phyloP scores from a whole-genome alignment of 2,329 filamentous ascomycete species.

The Ceratocystis papillata region DNA sequence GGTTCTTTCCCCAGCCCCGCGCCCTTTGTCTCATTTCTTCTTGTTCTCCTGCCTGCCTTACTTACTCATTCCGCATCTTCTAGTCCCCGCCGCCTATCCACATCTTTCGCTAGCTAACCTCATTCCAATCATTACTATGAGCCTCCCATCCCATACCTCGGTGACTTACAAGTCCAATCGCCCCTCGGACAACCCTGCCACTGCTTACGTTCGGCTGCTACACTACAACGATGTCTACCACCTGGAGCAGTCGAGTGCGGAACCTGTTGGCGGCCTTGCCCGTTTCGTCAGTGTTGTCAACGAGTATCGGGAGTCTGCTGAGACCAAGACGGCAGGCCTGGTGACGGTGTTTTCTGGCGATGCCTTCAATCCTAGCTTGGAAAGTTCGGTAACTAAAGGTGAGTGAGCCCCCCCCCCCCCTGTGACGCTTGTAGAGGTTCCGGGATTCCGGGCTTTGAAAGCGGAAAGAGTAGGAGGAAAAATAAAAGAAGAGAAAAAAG shows the following conservation, averaged over 20 bases:
- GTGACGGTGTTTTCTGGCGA: constrained; percentile 83
- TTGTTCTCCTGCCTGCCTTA: neutral
- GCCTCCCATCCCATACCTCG: constrained; percentile 17
- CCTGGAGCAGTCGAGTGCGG: constrained; percentile 61
- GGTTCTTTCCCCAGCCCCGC: no score
- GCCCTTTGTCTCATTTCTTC: no score
- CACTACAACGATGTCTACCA: constrained; percentile 97
- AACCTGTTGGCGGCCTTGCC: constrained; percentile 71
- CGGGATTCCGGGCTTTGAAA: neutral
- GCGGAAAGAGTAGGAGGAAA: no score
- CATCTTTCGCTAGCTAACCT: neutral
- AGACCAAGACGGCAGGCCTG: constrained; percentile 50
- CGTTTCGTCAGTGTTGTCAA: constrained; percentile 71
- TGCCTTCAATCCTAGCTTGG: constrained; percentile 82
- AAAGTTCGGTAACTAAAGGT: constrained; percentile 83
- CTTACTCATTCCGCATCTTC: neutral
- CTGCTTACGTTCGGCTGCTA: constrained; percentile 58
- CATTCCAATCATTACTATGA: neutral
- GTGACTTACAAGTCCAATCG: constrained; percentile 18
- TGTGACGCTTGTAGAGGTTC: neutral
- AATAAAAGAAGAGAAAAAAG: no score
- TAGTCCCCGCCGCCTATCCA: neutral
- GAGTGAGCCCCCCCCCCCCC: constrained; percentile 24
- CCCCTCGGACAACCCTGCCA: constrained; percentile 21
- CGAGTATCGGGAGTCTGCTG: constrained; percentile 55